Evolutionary conservation across 2,329 filamentous ascomycete species (phyloP).

Genomic region (Exophiala viscosa): DNA sequence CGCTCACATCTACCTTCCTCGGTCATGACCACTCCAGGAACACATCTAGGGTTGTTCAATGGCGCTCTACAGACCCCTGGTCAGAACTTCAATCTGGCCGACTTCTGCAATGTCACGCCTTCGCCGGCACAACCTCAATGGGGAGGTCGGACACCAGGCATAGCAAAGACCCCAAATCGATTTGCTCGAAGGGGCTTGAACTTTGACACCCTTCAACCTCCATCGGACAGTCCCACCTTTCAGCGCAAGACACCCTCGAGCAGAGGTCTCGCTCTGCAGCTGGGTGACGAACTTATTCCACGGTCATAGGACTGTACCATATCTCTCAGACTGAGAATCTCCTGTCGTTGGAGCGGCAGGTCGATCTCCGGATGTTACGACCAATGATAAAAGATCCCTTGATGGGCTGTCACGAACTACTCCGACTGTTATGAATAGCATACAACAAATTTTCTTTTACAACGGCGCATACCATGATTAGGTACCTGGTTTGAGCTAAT

Average conservation of each 20-base stretch:
- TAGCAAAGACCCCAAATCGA: conserved; percentile 66
- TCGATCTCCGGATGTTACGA: conserved; percentile 11
- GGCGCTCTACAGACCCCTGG: conserved; percentile 77
- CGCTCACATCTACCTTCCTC: conserved; percentile 50
- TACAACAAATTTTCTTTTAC: conserved; percentile 17
- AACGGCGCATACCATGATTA: conserved; percentile 12
- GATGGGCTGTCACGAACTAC: conserved; percentile 17
- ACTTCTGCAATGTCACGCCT: conserved; percentile 96
- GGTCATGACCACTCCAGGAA: conserved; percentile 57
- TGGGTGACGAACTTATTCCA: conserved; percentile 57
- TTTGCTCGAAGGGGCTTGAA: conserved; percentile 73
- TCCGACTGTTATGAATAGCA: conserved; percentile 23
- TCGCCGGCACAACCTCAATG: conserved; percentile 88
- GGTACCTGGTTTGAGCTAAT: conserved; percentile 1
- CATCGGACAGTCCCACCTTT: conserved; percentile 33
- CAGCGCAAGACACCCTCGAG: conserved; percentile 22
- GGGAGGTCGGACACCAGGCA: conserved; percentile 56
- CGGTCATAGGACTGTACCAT: conserved; percentile 10
- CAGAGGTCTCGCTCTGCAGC: conserved; percentile 58
- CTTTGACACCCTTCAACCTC: conserved; percentile 70
- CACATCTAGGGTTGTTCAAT: conserved; percentile 67
- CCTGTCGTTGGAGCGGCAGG: background rate
- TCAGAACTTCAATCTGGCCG: conserved; percentile 86
- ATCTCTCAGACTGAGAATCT: background rate
- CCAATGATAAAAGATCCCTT: conserved; percentile 9